phyloP scores from a whole-genome alignment of 2,329 filamentous ascomycete species.

The Fusarium newnesense region DNA sequence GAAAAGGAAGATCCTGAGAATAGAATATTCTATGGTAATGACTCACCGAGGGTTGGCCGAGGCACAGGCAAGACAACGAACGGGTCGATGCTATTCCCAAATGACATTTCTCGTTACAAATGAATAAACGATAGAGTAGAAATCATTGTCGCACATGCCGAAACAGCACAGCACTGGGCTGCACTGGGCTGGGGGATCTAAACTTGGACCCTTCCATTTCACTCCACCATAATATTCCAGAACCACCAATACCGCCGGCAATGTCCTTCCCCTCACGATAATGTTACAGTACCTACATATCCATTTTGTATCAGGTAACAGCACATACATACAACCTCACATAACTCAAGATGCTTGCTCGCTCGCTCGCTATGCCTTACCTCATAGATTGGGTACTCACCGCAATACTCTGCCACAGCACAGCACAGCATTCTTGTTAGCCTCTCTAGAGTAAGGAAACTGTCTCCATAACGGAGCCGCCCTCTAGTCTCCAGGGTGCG shows the following conservation, averaged over 20 bases:
- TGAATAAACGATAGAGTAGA: background rate
- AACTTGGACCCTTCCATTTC: background rate
- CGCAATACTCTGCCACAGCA: constrained; percentile 25
- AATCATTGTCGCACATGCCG: background rate
- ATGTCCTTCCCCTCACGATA: constrained; percentile 15
- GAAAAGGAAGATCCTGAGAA: constrained; percentile 14
- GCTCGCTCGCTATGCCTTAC: background rate
- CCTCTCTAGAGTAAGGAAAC: background rate
- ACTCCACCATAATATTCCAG: constrained; percentile 8
- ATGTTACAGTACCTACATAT: constrained; percentile 1
- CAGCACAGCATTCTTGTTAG: background rate
- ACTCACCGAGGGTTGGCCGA: constrained; percentile 21
- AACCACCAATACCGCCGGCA: constrained; percentile 25
- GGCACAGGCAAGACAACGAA: background rate
- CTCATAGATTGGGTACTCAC: constrained; percentile 28
- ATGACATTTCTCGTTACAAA: background rate
- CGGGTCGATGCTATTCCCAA: constrained; percentile 13
- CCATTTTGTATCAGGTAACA: constrained; percentile 31
- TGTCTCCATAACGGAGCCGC: constrained; percentile 18
- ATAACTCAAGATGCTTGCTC: background rate
- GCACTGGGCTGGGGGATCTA: background rate
- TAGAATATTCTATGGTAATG: background rate
- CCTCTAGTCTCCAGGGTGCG: constrained; percentile 1
- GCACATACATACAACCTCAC: constrained; percentile 17
- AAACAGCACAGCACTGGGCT: background rate